phyloP scores from a whole-genome alignment of 768 basidiomycete genomes.

The Lentinula raphanica region DNA sequence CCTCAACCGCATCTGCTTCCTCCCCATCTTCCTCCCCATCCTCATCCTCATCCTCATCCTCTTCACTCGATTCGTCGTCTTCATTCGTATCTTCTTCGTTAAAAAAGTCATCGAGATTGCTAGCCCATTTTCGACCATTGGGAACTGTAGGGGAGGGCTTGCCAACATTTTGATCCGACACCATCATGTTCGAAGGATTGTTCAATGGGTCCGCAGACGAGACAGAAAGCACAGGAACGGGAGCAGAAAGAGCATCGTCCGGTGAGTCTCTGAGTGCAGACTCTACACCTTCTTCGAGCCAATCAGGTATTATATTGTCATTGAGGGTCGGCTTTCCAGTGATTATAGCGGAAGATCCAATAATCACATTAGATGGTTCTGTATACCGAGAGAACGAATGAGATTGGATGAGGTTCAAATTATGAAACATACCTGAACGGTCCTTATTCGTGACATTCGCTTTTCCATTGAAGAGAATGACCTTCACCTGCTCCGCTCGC shows the following conservation, averaged over 20 bases:
- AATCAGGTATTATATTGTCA: conserved; percentile 65
- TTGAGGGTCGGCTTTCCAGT: conserved; percentile 48
- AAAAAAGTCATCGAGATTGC: conserved; percentile 74
- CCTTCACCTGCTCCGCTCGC: conserved; percentile 72
- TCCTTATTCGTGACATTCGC: conserved; percentile 33
- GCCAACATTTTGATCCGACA: conserved; percentile 48
- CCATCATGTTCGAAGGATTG: conserved; percentile 39
- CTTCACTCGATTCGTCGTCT: conserved; percentile 22
- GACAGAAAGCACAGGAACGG: conserved; percentile 30
- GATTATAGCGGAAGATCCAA: conserved; percentile 67
- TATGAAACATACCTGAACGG: conserved; percentile 24
- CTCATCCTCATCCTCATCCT: conserved; percentile 26
- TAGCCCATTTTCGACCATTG: conserved; percentile 38
- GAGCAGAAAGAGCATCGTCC: conserved; percentile 42
- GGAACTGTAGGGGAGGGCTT: conserved; percentile 35
- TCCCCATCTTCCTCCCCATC: conserved; percentile 19
- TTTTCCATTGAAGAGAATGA: conserved; percentile 80
- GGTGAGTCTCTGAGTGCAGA: conserved; percentile 64
- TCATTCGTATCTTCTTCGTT: conserved; percentile 34
- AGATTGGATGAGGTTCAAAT: not conserved
- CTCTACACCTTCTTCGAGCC: conserved; percentile 85
- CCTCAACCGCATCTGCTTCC: too few relatives aligned
- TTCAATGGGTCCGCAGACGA: too few relatives aligned
- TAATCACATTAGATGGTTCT: conserved; percentile 35
- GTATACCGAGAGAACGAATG: conserved; percentile 2